These are phyloP conservation scores for Lenwebbia sp. DNA, from an alignment of 345 rosid genomes.

Conservation along the genomic window DNA sequence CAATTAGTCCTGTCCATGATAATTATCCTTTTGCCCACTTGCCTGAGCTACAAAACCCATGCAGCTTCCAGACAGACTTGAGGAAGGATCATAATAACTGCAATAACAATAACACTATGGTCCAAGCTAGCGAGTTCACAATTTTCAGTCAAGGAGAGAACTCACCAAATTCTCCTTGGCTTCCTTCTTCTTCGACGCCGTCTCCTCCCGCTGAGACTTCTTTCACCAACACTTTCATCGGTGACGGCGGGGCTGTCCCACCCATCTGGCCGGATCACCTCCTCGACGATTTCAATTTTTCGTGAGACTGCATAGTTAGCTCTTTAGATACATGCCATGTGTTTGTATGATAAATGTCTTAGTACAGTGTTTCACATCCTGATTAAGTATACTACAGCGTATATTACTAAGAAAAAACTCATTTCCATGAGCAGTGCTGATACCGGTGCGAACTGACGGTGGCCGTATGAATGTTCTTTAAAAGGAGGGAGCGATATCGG, in stretches of 20 bases:
- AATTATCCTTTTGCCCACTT: constrained; percentile 30
- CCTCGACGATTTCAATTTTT: constrained; percentile 44
- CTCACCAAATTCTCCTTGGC: constrained; percentile 27
- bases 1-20: background rate
- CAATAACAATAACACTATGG: background rate
- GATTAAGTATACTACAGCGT: background rate
- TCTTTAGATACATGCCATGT: background rate
- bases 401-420: background rate
- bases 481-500: background rate
- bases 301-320: constrained; percentile 22
- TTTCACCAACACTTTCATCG: background rate
- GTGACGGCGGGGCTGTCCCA: constrained; percentile 20
- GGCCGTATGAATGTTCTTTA: background rate
- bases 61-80: constrained; percentile 13
- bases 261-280: constrained; percentile 28
- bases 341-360: constrained; percentile 1
- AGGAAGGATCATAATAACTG: background rate
- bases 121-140: constrained; percentile 7
- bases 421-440: background rate
- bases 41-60: constrained; percentile 33
- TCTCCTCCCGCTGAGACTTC: constrained; percentile 15
- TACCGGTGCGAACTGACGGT: background rate
- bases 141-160: constrained; percentile 12
- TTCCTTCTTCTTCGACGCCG: constrained; percentile 23
- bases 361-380: background rate